These are phyloP conservation scores for Aspergillus sergii DNA, from an alignment of 2,329 filamentous ascomycete species.

Conservation along the genomic window DNA sequence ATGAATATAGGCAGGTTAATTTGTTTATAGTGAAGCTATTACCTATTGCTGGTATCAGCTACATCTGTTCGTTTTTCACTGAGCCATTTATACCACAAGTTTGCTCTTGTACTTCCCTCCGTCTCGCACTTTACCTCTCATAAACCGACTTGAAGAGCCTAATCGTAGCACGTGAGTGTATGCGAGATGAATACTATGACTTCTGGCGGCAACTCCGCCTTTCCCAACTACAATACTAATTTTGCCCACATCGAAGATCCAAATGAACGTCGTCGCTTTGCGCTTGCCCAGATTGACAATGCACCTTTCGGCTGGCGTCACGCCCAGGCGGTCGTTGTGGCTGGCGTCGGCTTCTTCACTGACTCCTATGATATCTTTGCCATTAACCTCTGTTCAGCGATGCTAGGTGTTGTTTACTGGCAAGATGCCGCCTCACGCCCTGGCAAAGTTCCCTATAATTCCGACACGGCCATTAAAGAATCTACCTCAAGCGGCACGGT, in stretches of 20 bases:
- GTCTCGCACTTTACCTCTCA: not conserved
- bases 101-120: not conserved
- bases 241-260: constrained; percentile 53
- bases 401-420: constrained; percentile 81
- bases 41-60: not conserved
- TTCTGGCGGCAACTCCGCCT: constrained; percentile 58
- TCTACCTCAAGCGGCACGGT: constrained; percentile 83
- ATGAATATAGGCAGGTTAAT: not conserved
- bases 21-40: not conserved
- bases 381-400: constrained; percentile 70
- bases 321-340: constrained; percentile 73
- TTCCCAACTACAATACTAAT: constrained; percentile 54
- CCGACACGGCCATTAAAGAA: constrained; percentile 83
- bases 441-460: constrained; percentile 62
- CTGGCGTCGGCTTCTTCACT: constrained; percentile 86
- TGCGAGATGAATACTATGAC: not conserved
- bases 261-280: constrained; percentile 76
- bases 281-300: constrained; percentile 79
- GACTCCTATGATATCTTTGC: constrained; percentile 85
- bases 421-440: constrained; percentile 50
- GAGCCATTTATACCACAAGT: not conserved
- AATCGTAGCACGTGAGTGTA: not conserved
- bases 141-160: not conserved
- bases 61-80: not conserved
- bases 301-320: constrained; percentile 85